A percentile compares a stretch with the other conserved stretches of the same genome.
Evolutionary conservation across 164 flowering plant genomes (phyloP).

Genomic region (Euptelea pleiosperma): DNA sequence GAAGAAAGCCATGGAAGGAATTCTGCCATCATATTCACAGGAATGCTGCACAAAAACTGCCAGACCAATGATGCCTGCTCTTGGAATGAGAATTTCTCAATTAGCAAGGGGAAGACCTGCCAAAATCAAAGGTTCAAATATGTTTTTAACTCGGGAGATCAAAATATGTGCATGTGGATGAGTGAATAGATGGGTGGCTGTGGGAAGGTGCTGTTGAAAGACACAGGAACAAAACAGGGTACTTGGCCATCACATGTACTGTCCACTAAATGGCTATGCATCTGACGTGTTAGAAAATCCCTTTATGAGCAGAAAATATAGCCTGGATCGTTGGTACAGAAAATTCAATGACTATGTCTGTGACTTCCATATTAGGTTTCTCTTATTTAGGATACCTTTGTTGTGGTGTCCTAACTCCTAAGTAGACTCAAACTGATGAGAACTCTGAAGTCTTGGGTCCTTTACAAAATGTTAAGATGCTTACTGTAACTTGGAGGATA

Average conservation of each 20-base stretch:
- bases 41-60: conserved; percentile 94
- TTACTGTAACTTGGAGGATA: no score
- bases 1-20: conserved; percentile 94
- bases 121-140: no score
- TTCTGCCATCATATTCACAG: conserved; percentile 93
- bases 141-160: no score
- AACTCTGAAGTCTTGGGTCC: background rate
- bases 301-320: no score
- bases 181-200: background rate
- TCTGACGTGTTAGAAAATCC: background rate
- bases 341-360: no score
- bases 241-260: background rate
- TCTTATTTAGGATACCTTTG: background rate
- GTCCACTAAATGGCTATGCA: background rate
- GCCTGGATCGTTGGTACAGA: background rate
- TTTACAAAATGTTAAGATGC: no score
- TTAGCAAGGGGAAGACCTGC: conserved; percentile 89
- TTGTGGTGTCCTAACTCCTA: no score
- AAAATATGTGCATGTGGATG: background rate
- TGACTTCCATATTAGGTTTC: background rate
- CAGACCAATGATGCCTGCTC: conserved; percentile 95
- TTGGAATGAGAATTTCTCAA: conserved; percentile 79
- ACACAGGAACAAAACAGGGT: background rate
- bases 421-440: background rate
- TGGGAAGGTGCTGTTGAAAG: background rate